These are phyloP conservation scores for Venturia pyrina DNA, from an alignment of 2,329 filamentous ascomycete species.

Conservation along the genomic window DNA sequence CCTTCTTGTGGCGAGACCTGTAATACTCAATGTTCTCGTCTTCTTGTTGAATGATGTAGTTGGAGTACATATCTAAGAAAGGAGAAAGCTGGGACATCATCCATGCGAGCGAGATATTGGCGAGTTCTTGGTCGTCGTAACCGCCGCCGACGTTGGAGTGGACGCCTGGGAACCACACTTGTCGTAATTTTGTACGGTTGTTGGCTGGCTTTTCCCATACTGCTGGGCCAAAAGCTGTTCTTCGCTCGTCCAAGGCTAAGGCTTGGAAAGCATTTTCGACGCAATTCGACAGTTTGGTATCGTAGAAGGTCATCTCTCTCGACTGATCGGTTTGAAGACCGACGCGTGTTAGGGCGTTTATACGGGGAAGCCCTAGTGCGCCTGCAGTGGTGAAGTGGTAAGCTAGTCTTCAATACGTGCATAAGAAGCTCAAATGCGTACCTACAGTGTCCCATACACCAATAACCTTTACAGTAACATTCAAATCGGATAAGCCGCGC, in stretches of 20 bases:
- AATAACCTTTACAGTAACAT: constrained; percentile 31
- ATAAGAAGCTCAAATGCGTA: neutral
- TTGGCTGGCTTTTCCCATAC: constrained; percentile 34
- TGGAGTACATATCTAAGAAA: constrained; percentile 37
- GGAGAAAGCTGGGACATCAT: constrained; percentile 44
- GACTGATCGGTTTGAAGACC: constrained; percentile 26
- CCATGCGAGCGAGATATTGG: constrained; percentile 45
- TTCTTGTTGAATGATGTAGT: constrained; percentile 38
- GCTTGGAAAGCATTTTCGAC: constrained; percentile 37
- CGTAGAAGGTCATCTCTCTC: constrained; percentile 35
- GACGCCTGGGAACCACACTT: constrained; percentile 40
- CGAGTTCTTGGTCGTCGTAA: constrained; percentile 35
- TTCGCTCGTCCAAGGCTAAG: constrained; percentile 33
- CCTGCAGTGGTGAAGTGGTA: constrained; percentile 14
- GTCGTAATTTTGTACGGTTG: constrained; percentile 34
- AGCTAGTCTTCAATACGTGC: neutral
- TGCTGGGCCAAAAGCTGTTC: constrained; percentile 30
- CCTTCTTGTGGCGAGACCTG: constrained; percentile 28
- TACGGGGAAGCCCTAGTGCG: constrained; percentile 35
- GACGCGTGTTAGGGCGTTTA: constrained; percentile 29
- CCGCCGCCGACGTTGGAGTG: constrained; percentile 38
- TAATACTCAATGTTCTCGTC: constrained; percentile 36
- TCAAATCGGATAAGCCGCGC: constrained; percentile 23
- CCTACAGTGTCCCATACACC: constrained; percentile 38
- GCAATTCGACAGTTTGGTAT: constrained; percentile 33